phyloP scores from a whole-genome alignment of 345 rosid genomes.

The Viola odorata region DNA sequence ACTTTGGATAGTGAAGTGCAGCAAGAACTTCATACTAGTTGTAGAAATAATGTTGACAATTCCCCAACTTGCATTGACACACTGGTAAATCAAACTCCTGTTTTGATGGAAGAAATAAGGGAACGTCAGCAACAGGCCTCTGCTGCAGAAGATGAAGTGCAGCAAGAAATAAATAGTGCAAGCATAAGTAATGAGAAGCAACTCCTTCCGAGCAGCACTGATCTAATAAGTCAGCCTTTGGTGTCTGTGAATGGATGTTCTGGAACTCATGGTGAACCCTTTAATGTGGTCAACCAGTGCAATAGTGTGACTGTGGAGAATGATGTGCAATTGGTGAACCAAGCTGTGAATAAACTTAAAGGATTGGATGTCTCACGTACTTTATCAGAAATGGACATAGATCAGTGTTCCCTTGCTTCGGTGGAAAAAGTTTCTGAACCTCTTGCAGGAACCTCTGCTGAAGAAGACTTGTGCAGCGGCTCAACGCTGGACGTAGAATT shows the following conservation, averaged over 20 bases:
- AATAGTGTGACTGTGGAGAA: conserved; percentile 16
- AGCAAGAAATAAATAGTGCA: conserved; percentile 6
- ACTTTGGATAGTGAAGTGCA: conserved; percentile 22
- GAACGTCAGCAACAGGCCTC: conserved; percentile 3
- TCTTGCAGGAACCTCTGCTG: conserved; percentile 14
- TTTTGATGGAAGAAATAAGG: conserved; percentile 2
- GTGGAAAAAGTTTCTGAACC: conserved; percentile 16
- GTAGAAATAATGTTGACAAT: conserved; percentile 5
- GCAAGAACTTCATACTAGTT: conserved; percentile 21
- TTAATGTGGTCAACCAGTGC: conserved; percentile 21
- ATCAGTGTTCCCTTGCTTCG: conserved; percentile 15
- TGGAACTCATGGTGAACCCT: conserved; percentile 17
- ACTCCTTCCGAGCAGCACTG: neutral
- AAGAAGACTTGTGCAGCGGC: conserved; percentile 20
- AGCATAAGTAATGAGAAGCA: conserved; percentile 2
- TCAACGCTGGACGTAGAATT: conserved; percentile 6
- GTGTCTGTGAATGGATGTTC: conserved; percentile 16
- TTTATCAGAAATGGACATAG: conserved; percentile 19
- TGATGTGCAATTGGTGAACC: conserved; percentile 12
- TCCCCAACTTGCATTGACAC: conserved; percentile 1
- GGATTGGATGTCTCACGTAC: conserved; percentile 27
- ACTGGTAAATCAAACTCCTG: conserved; percentile 5
- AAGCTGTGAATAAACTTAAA: conserved; percentile 3
- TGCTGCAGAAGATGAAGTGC: conserved; percentile 12
- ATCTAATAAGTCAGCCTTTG: neutral